Base-by-base conservation (phyloP, 2,329 filamentous ascomycete species). In the Dendryphion nanum region DNA sequence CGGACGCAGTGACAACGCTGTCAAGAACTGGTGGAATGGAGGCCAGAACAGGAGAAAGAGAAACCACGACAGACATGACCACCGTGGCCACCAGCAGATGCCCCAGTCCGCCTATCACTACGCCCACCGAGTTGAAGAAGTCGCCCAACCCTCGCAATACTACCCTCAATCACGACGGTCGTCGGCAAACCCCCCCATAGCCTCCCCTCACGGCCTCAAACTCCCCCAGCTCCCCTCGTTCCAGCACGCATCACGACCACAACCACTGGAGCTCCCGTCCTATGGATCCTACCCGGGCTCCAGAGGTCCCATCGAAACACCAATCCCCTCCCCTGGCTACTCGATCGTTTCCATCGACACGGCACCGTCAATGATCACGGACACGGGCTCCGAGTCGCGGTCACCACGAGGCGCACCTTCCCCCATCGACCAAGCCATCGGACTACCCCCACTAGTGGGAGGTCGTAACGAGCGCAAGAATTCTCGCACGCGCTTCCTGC, bases 1-100 rank as follows among this genome's bases (percentile, higher is more conserved):
- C 38, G 89, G 89, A 48, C 84, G 90, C 58, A 95, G 89, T 65
- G 90, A 96, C 72, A 96, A 96, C 59, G 86, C 88, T 18, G 88
- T 96, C 47, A 96, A 96, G 79, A 96, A 96, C 67, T 96, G 89
- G 89, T 95, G 87, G 87, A 95, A 95, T 62, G 89, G 90, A 34
- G 87, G 85, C 62, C 86, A 90, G 77, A 95, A 95, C 70, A 81
- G 89, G 57, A 77, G 85, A 56, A 69, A 70, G 57, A 67, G 72
- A 44, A 64, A 63, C 37, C 59, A 59, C 20, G 61, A 64, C n/a
- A 58, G 55, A 38, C 51, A 40, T 21, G 58, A 59, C 6, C 53
- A 54, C 19, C 40, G 49, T 33, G 33, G 47, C 16, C 55, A 54
- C 38, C 57, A 55, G 30, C 53, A 62, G 29, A 44, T 66, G 38